These are phyloP conservation scores for Aspergillus novoparasiticus DNA, from an alignment of 2,329 filamentous ascomycete genomes.

Conservation along the genomic window DNA sequence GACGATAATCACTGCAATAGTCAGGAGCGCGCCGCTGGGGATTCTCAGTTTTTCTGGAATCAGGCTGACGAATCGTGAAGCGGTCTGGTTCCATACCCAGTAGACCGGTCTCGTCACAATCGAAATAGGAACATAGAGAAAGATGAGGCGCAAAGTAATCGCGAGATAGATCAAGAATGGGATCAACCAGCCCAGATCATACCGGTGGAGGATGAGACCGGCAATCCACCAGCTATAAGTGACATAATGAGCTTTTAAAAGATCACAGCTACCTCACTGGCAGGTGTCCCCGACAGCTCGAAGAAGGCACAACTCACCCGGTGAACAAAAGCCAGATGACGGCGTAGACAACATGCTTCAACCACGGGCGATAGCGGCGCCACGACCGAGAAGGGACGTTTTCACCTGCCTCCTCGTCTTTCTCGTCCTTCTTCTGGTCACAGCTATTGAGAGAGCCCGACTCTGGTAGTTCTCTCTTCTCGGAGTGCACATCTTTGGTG, in stretches of 20 bases:
- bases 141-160: conserved; percentile 72
- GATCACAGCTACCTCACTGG: conserved; percentile 1
- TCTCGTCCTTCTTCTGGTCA: conserved; percentile 26
- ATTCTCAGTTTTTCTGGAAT: conserved; percentile 70
- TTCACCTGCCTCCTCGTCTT: conserved; percentile 46
- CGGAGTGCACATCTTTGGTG: conserved; percentile 5
- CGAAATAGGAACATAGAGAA: conserved; percentile 70
- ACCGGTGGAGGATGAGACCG: conserved; percentile 69
- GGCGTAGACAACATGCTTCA: conserved; percentile 48
- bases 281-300: not conserved
- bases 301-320: conserved; percentile 46
- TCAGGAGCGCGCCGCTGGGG: conserved; percentile 63
- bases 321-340: conserved; percentile 55
- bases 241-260: conserved; percentile 14
- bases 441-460: conserved; percentile 45
- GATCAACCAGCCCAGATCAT: conserved; percentile 78
- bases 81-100: conserved; percentile 68
- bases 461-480: conserved; percentile 10
- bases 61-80: conserved; percentile 57
- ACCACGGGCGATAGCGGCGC: conserved; percentile 19
- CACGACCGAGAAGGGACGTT: conserved; percentile 33
- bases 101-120: conserved; percentile 68
- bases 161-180: conserved; percentile 80
- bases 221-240: conserved; percentile 72
- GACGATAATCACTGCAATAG: conserved; percentile 73